Evolutionary conservation across 306 rosid species (phyloP).

Genomic region (Lithocarpus polystachyus): DNA sequence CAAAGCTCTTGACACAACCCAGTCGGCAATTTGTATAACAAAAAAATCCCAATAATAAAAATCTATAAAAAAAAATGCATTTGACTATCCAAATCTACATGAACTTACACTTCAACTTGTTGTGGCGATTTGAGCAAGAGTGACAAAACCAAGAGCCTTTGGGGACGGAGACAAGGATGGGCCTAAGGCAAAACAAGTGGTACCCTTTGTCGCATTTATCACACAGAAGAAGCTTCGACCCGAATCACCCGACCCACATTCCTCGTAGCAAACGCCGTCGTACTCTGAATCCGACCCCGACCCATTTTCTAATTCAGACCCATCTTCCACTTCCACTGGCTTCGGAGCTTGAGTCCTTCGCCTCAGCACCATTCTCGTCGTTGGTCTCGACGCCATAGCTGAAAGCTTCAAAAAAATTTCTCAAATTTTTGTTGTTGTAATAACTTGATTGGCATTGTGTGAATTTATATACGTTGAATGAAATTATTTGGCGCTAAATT

Average conservation of each 20-base stretch:
- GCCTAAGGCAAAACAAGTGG: conserved; percentile 48
- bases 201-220: too few species aligned
- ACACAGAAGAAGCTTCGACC: conserved; percentile 48
- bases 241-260: conserved; percentile 45
- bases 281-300: too few species aligned
- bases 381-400: too few species aligned
- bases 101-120: conserved; percentile 29
- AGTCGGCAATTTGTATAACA: not conserved
- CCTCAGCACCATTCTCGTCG: conserved; percentile 15
- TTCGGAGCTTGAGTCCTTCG: conserved; percentile 44
- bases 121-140: conserved; percentile 31
- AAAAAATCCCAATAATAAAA: not conserved
- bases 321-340: not conserved
- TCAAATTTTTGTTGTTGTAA: too few species aligned
- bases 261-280: conserved; percentile 37
- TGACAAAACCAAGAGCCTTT: conserved; percentile 51
- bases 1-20: not conserved
- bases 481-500: conserved; percentile 17
- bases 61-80: not conserved
- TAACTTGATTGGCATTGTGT: too few species aligned
- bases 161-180: conserved; percentile 48
- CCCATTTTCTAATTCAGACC: too few species aligned
- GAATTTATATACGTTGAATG: not conserved
- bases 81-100: not conserved
- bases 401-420: too few species aligned